Base-by-base conservation (phyloP, 2,329 filamentous ascomycete species). In the Akanthomyces dipterigenus region DNA sequence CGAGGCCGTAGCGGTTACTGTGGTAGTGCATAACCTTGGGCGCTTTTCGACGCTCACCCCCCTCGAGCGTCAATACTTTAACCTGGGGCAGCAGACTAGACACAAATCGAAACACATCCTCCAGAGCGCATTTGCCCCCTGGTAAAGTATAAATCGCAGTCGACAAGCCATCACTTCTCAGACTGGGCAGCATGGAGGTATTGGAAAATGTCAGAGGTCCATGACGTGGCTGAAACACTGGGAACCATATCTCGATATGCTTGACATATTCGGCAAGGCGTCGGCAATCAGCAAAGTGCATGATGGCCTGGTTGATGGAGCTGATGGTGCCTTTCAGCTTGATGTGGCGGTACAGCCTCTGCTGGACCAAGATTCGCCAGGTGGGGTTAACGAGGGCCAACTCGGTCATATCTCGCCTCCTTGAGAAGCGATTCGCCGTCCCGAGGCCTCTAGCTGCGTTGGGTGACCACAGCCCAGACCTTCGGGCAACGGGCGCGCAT, bases 221-320 rank as follows among this genome's bases (percentile, higher is more conserved):
- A 62, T 78, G 77, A 14, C 80, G 81, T 22, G 82, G 83, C 65
- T 87, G 82, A 67, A 88, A 91, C 45, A 91, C 88, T 3, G 89
- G 88, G 64, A 91, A 89, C 88, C 88, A 91, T 46, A 91, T 80
- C 72, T 91, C 88, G 63, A 91, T 82, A 68, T 91, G 88, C 65
- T 85, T 86, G 63, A 91, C 84, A 66, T 90, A 85, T 9, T 74
- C 67, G 22, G 82, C 80, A 6, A 91, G 80, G 67, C 89, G 83
- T 31, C 80, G 76, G 63, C 86, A 80, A 11, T 73, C 65, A 18
- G 75, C 71, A 65, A 91, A 88, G 77, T 88, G 90, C 38, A 75
- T 65, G 64, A 82, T 77, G 7, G 87, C 83, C 53, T 85, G 79
- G 46, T 82, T 75, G 45, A 90, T 74, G 18, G 82, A 87, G n/a